These are phyloP conservation scores for Eremochloa ophiuroides DNA, from an alignment of 176 grass and related monocot genomes.

Conservation along the genomic window DNA sequence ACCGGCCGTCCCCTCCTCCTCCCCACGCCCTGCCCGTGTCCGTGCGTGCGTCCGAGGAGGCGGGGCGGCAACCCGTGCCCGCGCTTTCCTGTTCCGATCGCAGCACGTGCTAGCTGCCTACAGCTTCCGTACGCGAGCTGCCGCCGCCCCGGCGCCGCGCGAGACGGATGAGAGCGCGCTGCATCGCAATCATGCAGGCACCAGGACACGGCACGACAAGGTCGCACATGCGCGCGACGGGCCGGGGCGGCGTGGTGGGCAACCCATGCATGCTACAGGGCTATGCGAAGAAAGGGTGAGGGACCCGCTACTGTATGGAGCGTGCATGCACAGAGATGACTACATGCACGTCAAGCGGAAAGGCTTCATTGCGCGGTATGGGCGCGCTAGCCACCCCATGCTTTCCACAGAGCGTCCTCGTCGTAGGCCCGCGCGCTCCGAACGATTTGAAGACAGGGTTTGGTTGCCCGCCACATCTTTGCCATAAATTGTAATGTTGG, in stretches of 20 bases:
- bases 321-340: conserved; percentile 10
- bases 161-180: not conserved
- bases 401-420: not conserved
- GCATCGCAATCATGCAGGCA: not conserved
- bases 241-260: not conserved
- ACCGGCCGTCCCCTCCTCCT: not conserved
- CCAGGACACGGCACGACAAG: not conserved
- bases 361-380: conserved; percentile 19
- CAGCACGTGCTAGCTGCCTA: not conserved
- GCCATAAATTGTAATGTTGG: too few relatives aligned
- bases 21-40: not conserved
- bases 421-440: not conserved
- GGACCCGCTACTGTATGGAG: not conserved
- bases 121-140: not conserved
- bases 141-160: not conserved
- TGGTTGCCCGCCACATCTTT: too few relatives aligned
- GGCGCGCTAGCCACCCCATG: not conserved
- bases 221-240: not conserved
- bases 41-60: not conserved
- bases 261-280: conserved; percentile 11
- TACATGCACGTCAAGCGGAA: not conserved
- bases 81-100: not conserved
- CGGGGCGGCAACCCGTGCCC: not conserved
- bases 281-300: not conserved
- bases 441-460: conserved; percentile 15